phyloP scores from a whole-genome alignment of 257 asterid genomes.

The Echium plantagineum region DNA sequence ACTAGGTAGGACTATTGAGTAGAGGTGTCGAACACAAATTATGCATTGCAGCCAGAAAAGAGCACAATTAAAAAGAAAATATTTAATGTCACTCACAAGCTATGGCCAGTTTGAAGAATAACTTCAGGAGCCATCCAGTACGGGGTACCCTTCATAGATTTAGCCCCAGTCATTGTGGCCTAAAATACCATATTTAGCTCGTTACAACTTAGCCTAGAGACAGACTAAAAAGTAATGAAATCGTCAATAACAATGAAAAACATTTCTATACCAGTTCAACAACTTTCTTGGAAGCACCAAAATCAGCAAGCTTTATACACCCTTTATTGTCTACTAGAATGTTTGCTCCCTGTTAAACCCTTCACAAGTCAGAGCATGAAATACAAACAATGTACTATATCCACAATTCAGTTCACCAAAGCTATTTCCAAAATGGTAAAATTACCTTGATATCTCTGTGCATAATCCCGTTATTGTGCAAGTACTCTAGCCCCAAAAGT shows the following conservation, averaged over 20 bases:
- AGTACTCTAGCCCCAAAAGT: conserved; percentile 82
- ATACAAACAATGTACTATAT: not conserved
- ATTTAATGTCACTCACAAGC: conserved; percentile 61
- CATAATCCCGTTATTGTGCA: conserved; percentile 90
- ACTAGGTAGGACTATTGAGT: not conserved
- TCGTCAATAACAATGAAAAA: not conserved
- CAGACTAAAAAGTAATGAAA: conserved; percentile 9
- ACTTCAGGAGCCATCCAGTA: conserved; percentile 99
- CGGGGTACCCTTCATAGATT: conserved; percentile 99
- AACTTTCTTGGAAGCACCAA: conserved; percentile 99
- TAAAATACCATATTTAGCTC: conserved; percentile 24
- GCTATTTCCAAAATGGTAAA: conserved; percentile 4
- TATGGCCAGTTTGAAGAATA: conserved; percentile 97
- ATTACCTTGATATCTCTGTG: conserved; percentile 96
- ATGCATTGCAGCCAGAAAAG: no score
- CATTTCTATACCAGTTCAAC: conserved; percentile 70
- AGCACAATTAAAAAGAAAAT: not conserved
- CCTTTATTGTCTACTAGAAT: conserved; percentile 96
- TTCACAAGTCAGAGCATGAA: conserved; percentile 1
- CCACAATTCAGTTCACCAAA: not conserved
- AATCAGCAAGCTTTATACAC: conserved; percentile 97
- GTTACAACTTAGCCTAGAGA: conserved; percentile 16
- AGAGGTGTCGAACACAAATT: not conserved
- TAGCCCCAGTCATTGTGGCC: conserved; percentile 97
- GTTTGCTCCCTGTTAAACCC: conserved; percentile 70